Conservation (phyloP, 805 yeast species). For the Aciculoconidium aculeatum region DNA sequence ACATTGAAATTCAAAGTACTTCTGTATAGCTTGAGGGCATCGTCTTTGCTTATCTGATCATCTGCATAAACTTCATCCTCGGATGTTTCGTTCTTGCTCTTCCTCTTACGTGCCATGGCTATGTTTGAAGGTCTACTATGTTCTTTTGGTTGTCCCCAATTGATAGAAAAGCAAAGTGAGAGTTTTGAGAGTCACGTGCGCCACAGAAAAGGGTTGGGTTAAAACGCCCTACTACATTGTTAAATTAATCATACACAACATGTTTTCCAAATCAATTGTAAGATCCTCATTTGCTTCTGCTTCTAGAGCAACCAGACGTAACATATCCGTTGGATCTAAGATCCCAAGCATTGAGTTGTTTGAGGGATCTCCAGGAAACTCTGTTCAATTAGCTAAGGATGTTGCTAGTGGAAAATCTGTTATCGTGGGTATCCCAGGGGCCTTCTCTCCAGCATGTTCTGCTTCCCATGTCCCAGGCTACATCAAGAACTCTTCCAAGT, state of each 20-base stretch:
- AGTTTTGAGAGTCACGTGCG: too few relatives aligned
- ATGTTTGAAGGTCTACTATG: too few relatives aligned
- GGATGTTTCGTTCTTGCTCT: conserved; percentile 4
- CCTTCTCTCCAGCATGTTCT: conserved; percentile 77
- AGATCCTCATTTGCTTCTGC: conserved; percentile 4
- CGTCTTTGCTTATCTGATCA: conserved; percentile 35
- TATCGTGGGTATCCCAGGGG: conserved; percentile 47
- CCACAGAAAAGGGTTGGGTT: too few relatives aligned
- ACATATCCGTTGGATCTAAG: conserved; percentile 44
- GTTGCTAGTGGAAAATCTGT: conserved; percentile 28
- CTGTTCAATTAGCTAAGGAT: conserved; percentile 49
- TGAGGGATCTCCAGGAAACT: conserved; percentile 62
- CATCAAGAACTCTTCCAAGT: conserved; percentile 42
- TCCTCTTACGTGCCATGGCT: conserved; percentile 7
- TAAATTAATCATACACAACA: too few relatives aligned
- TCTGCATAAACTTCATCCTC: conserved; percentile 46
- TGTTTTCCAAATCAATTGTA: conserved; percentile 3
- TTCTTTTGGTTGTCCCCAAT: too few relatives aligned
- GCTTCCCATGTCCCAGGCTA: conserved; percentile 73
- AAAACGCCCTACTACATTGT: too few relatives aligned
- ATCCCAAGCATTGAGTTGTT: conserved; percentile 55
- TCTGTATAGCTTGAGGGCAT: conserved; percentile 55
- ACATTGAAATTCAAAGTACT: conserved; percentile 71
- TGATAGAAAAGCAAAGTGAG: too few relatives aligned
- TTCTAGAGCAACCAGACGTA: conserved; percentile 5